These are phyloP conservation scores for Polytrichum commune DNA, from an alignment of 225 moss, liverwort and hornwort species.

Conservation along the genomic window DNA sequence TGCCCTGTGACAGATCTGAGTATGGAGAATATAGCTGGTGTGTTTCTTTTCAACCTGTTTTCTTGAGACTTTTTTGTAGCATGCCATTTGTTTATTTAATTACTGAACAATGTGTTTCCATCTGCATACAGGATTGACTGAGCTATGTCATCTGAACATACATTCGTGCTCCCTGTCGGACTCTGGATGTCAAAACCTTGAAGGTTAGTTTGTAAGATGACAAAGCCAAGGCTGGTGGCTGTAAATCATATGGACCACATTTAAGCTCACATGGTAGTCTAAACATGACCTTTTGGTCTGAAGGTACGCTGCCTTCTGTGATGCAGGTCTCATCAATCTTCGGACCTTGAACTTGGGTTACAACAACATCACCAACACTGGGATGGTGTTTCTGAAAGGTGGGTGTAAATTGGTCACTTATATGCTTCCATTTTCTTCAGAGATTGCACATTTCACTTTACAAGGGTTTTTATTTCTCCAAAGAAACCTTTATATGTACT, in stretches of 20 bases:
- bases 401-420: no score
- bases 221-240: no score
- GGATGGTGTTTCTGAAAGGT: conserved; percentile 72
- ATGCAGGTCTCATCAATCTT: conserved; percentile 62
- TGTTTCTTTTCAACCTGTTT: conserved; percentile 4
- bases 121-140: conserved; percentile 50
- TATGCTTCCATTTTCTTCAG: background rate
- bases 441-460: background rate
- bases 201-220: conserved; percentile 39
- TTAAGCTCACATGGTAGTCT: background rate
- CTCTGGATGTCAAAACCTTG: conserved; percentile 63
- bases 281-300: background rate
- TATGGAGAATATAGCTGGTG: conserved; percentile 81
- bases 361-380: conserved; percentile 66
- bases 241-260: no score
- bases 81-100: background rate
- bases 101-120: conserved; percentile 13
- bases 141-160: conserved; percentile 61
- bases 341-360: conserved; percentile 64
- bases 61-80: background rate
- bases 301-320: background rate
- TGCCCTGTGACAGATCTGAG: conserved; percentile 72
- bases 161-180: conserved; percentile 69
- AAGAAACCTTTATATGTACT: no score
- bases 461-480: no score